These are phyloP conservation scores for Pulicaria dysenterica DNA, from an alignment of 129 eudicot genomes.

Conservation along the genomic window DNA sequence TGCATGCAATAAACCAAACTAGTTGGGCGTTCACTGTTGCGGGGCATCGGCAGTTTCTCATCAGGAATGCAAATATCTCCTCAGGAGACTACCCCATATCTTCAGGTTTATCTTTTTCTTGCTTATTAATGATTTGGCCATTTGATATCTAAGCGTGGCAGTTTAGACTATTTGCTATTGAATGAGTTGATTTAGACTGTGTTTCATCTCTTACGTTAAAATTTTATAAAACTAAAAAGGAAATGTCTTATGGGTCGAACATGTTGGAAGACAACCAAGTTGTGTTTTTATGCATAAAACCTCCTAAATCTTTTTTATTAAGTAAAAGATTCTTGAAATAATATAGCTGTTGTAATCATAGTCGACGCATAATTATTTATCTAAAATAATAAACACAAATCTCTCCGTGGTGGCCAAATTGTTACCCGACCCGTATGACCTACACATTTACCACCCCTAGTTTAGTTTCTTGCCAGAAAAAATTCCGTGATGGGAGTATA, in stretches of 20 bases:
- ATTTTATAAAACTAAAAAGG: background rate
- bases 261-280: background rate
- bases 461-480: background rate
- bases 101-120: slow-evolving; percentile 29
- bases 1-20: slow-evolving; percentile 29
- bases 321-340: background rate
- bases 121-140: background rate
- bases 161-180: background rate
- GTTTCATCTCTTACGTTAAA: background rate
- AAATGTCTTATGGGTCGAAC: slow-evolving; percentile 1
- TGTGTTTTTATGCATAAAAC: background rate
- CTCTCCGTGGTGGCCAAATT: background rate
- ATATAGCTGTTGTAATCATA: background rate
- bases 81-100: slow-evolving; percentile 26
- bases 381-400: background rate
- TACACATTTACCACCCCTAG: background rate
- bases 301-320: background rate
- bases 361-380: background rate
- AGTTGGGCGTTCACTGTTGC: slow-evolving; percentile 39
- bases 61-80: slow-evolving; percentile 31
- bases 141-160: background rate
- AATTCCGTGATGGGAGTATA: background rate
- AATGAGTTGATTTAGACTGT: background rate
- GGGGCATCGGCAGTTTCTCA: slow-evolving; percentile 33
- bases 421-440: background rate